Evolutionary conservation across 495 filamentous ascomycete genomes (phyloP).

Genomic region (Niebla homalea): DNA sequence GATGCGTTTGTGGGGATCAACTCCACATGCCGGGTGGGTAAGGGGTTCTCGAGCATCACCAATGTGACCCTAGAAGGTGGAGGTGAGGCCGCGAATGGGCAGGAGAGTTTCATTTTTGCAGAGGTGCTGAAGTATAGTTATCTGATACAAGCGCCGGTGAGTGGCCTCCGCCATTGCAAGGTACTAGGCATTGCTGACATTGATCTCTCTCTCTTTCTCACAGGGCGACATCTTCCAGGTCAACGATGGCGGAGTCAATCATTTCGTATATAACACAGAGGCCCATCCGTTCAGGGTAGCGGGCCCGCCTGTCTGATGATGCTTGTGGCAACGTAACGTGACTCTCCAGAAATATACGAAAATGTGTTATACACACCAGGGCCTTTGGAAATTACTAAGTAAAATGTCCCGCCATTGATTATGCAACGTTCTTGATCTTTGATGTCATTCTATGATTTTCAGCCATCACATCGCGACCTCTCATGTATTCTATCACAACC

Average conservation of each 20-base stretch:
- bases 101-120: slow-evolving; percentile 86
- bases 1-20: slow-evolving; percentile 63
- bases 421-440: too few relatives aligned
- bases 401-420: too few relatives aligned
- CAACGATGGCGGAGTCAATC: slow-evolving; percentile 38
- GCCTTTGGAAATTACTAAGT: too few relatives aligned
- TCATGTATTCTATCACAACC: too few relatives aligned
- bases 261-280: slow-evolving; percentile 77
- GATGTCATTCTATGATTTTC: too few relatives aligned
- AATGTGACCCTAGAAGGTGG: slow-evolving; percentile 55
- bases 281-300: slow-evolving; percentile 59
- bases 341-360: too few relatives aligned
- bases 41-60: slow-evolving; percentile 51
- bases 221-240: slow-evolving; percentile 55
- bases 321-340: too few relatives aligned
- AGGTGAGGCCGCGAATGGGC: slow-evolving; percentile 50
- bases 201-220: too few relatives aligned
- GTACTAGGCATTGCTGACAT: slow-evolving; percentile 11
- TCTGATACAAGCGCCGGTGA: slow-evolving; percentile 43
- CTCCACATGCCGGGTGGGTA: slow-evolving; percentile 43
- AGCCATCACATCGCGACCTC: too few relatives aligned
- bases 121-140: slow-evolving; percentile 83
- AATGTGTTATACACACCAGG: too few relatives aligned
- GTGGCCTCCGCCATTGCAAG: neutral
- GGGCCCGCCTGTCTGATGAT: neutral